A percentile compares a stretch with the other conserved stretches of the same genome.
Evolutionary conservation across 441 rosid species (phyloP).

Genomic region (Kokia cookei): DNA sequence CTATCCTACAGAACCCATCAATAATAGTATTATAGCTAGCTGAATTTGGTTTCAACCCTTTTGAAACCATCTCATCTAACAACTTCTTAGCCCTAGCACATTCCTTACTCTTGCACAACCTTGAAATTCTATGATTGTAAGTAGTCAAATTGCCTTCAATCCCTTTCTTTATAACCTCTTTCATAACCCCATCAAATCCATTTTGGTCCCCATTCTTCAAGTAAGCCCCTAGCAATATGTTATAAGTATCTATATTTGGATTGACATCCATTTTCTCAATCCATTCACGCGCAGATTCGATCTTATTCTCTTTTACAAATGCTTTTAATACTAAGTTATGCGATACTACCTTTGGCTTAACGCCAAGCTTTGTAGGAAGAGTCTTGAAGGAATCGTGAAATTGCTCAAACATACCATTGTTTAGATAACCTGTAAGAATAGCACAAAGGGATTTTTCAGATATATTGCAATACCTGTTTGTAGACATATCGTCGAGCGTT

Average conservation of each 20-base stretch:
- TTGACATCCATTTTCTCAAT: constrained; percentile 17
- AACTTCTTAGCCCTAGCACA: constrained; percentile 20
- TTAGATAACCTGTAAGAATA: constrained; percentile 17
- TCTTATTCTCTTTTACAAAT: constrained; percentile 11
- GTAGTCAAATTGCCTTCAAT: constrained; percentile 14
- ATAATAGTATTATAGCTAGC: constrained; percentile 17
- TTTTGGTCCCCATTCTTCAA: constrained; percentile 3
- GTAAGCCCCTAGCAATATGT: constrained; percentile 15
- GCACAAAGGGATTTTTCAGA: constrained; percentile 27
- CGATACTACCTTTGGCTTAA: constrained; percentile 16
- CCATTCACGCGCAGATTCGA: constrained; percentile 17
- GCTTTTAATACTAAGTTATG: constrained; percentile 23
- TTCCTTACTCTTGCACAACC: constrained; percentile 21
- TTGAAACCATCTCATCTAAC: constrained; percentile 19
- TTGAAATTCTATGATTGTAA: constrained; percentile 16
- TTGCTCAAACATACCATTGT: constrained; percentile 14
- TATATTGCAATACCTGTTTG: constrained; percentile 9
- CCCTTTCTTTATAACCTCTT: constrained; percentile 16
- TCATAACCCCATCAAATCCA: constrained; percentile 17
- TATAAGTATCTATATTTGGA: constrained; percentile 17
- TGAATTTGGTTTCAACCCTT: constrained; percentile 15
- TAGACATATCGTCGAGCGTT: constrained; percentile 4
- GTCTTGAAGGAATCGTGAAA: constrained; percentile 11
- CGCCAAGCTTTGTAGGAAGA: constrained; percentile 7
- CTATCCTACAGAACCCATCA: constrained; percentile 16